Evolutionary conservation across 805 yeast species (phyloP), one percentile per base, ranked within the genome.

Genomic region (Zygoascus tannicola): DNA sequence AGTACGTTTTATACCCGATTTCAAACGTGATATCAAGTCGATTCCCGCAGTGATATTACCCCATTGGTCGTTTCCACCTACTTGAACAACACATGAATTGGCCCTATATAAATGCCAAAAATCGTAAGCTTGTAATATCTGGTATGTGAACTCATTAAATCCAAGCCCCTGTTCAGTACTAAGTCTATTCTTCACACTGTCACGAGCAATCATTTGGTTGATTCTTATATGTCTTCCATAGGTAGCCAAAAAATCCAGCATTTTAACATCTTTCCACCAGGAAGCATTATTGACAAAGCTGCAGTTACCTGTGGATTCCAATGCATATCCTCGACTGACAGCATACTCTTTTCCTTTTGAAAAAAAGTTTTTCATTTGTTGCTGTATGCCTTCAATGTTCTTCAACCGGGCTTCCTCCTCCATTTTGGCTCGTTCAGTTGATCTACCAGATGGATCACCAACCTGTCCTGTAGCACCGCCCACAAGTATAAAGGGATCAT

Each of bases 51-150:
- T 85, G 47, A 92, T 92, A 56, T 92, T 92, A 1, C 98, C 98
- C 87, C 96, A 92, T 63, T 92, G 98, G 60, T 92, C 98, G 58
- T 84, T 87, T 4, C 98, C 98, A 20, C 98, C 98, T 5, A 68
- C 79, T 65, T 92, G 97, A 12, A 87, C 63, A 35, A 71, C 69
- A 35, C 88, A 88, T 3, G 68, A 62, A 32, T 75, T 63, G 14
- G 73, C 59, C 32, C 71, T 71, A 66, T 76, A 78, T 46, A 92
- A 65, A 57, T 88, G 86, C 71, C 81, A 86, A 58, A 86, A 92
- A 59, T 92, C 98, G 60, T 76, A 92, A 0, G 96, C 97, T 62
- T 92, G 98, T 44, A 92, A 65, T 16, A 90, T 68, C 58, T 92
- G 98, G 61, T 92, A 92, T 1, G 95, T 75, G 59, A 92, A 92